Evolutionary conservation across 2,329 filamentous ascomycete species (phyloP).

Genomic region (Rachicladosporium sp.): DNA sequence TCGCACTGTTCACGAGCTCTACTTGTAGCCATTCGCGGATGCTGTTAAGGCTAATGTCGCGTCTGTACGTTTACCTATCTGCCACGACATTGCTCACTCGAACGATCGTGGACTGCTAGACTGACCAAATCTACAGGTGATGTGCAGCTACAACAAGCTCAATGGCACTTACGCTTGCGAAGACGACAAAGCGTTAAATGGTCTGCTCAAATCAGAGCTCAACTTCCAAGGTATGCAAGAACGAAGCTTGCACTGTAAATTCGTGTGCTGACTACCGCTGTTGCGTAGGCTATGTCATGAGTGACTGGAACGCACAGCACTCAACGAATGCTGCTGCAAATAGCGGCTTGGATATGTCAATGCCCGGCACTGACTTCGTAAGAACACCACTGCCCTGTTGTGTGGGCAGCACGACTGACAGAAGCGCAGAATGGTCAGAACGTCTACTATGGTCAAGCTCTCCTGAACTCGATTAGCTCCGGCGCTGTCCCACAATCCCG

Average conservation of each 20-base stretch:
- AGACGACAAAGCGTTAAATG: constrained; percentile 55
- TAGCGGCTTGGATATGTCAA: constrained; percentile 52
- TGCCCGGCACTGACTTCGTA: constrained; percentile 42
- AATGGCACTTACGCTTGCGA: constrained; percentile 50
- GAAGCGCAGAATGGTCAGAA: constrained; percentile 1
- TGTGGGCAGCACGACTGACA: too few relatives aligned
- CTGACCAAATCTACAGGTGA: constrained; percentile 12
- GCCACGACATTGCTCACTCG: too few relatives aligned
- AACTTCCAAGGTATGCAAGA: constrained; percentile 55
- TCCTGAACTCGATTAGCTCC: constrained; percentile 41
- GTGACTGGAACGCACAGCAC: constrained; percentile 52
- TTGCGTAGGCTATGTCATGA: constrained; percentile 45
- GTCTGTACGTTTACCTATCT: too few relatives aligned
- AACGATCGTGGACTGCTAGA: too few relatives aligned
- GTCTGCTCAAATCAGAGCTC: constrained; percentile 57
- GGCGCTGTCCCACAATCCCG: constrained; percentile 40
- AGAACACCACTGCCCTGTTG: too few relatives aligned
- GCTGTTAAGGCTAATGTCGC: constrained; percentile 10
- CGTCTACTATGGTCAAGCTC: constrained; percentile 15
- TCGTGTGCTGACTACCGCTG: too few relatives aligned
- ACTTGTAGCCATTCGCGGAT: constrained; percentile 13
- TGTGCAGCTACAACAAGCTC: constrained; percentile 33
- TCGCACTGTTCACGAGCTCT: constrained; percentile 16
- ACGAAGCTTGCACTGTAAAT: too few relatives aligned
- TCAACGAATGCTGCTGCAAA: constrained; percentile 47